Percentiles rank a stretch among this genome's conserved stretches.
phyloP scores from a whole-genome alignment of 2,329 filamentous ascomycete species.

The Fusarium irregulare region DNA sequence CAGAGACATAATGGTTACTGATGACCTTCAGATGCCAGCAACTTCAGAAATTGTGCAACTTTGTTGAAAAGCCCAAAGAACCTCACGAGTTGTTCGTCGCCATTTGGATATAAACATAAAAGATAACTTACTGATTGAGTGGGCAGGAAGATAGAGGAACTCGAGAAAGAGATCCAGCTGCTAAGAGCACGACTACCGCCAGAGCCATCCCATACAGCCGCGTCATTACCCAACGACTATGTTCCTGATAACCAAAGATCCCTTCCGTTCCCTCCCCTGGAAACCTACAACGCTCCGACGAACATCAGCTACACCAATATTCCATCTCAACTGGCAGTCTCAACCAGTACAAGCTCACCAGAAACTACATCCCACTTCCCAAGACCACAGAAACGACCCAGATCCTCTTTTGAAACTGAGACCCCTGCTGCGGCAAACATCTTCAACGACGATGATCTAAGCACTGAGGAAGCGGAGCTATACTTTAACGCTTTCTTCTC shows the following conservation, averaged over 20 bases:
- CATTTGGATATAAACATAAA: rapidly evolving
- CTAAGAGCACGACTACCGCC: background rate
- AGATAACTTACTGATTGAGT: rapidly evolving
- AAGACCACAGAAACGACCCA: background rate
- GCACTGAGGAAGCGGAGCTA: background rate
- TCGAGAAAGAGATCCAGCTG: slow-evolving; percentile 7
- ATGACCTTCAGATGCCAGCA: background rate
- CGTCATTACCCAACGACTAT: background rate
- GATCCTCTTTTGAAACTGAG: slow-evolving; percentile 8
- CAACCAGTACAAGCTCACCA: background rate
- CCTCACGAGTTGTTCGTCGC: slow-evolving; percentile 7
- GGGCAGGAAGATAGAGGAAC: slow-evolving; percentile 10
- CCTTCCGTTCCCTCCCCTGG: rapidly evolving
- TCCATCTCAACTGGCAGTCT: background rate
- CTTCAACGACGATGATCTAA: background rate
- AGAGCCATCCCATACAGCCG: rapidly evolving
- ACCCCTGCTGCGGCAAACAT: background rate
- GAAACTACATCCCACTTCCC: background rate
- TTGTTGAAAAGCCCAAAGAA: slow-evolving; percentile 8
- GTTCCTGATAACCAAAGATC: rapidly evolving
- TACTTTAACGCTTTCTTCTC: slow-evolving; percentile 25
- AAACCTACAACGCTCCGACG: rapidly evolving
- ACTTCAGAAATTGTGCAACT: slow-evolving; percentile 10
- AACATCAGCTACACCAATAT: background rate
- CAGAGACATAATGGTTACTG: background rate